Base-by-base conservation (phyloP, 1,139 yeast genomes). In the Pichia sp. region DNA sequence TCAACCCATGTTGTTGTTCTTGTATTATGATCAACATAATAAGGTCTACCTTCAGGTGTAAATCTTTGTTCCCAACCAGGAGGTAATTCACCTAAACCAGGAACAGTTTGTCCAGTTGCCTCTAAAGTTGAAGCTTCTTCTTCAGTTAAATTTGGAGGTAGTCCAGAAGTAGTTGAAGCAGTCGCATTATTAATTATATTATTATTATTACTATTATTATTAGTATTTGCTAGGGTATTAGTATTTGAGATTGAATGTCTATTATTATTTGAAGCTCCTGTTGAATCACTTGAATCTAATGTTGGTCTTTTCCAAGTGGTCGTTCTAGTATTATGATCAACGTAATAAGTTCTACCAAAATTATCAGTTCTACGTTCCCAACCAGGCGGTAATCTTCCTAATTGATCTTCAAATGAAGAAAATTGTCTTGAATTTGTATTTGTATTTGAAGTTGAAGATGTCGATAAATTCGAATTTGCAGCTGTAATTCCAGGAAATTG, bases 1-100 rank as follows among this genome's bases (percentile, higher is more conserved):
- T 92, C 99, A 43, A 92, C 99, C 99, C 99, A 92, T 4, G 99
- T 94, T 5, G 99, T 92, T 0, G 99, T 92, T 65, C 98, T 80
- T 20, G 98, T 92, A 65, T 92, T 92, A 69, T 92, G 98, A 65
- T 92, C 99, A 45, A 92, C 98, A 65, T 90, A 92, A 68, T 92
- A 92, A 12, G 97, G 95, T 62, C 98, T 78, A 34, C 98, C 99
- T 67, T 92, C 98, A 36, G 96, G 96, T 5, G 99, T 92, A 60
- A 86, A 86, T 53, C 99, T 76, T 69, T 92, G 98, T 68, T 92
- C 99, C 99, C 99, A 92, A 34, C 98, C 99, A 12, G 95, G 79
- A 9, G 99, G 99, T 55, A 92, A 74, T 67, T 94, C 98, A 34
- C 98, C 98, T 40, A 94, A 70, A 0, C 98, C 98, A 29, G 95